Conservation (phyloP, 1,139 yeast species). For the Pichia sp. region DNA sequence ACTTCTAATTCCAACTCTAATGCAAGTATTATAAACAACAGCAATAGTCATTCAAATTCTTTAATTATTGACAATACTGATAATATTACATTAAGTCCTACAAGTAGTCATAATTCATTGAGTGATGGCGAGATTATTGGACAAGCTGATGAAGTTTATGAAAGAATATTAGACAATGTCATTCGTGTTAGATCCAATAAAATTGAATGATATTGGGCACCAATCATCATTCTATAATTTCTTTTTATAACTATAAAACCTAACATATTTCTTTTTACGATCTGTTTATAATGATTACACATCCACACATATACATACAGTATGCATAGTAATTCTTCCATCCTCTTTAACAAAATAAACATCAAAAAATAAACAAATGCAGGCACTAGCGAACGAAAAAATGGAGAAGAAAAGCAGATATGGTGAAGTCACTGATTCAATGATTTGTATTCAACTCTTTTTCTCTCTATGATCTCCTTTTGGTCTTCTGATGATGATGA, state of each 20-base stretch:
- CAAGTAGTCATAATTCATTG: slow-evolving; percentile 21
- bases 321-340: too few species aligned
- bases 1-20: not conserved
- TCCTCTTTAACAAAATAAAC: too few species aligned
- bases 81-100: slow-evolving; percentile 7
- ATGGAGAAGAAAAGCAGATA: too few species aligned
- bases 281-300: too few species aligned
- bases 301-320: too few species aligned
- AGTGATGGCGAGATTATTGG: slow-evolving; percentile 26
- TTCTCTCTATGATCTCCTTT: not conserved
- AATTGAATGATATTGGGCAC: not conserved
- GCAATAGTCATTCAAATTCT: not conserved
- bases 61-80: not conserved
- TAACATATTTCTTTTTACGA: too few species aligned
- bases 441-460: slow-evolving; percentile 7
- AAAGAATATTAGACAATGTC: slow-evolving; percentile 59
- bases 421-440: too few species aligned
- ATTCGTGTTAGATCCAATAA: slow-evolving; percentile 54
- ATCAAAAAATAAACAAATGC: too few species aligned
- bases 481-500: not conserved
- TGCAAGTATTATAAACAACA: not conserved
- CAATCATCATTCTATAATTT: too few species aligned
- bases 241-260: too few species aligned
- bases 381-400: too few species aligned
- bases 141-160: slow-evolving; percentile 57